These are phyloP conservation scores for Leishmania mexicana DNA, from an alignment of 208 protist species.

Conservation along the genomic window DNA sequence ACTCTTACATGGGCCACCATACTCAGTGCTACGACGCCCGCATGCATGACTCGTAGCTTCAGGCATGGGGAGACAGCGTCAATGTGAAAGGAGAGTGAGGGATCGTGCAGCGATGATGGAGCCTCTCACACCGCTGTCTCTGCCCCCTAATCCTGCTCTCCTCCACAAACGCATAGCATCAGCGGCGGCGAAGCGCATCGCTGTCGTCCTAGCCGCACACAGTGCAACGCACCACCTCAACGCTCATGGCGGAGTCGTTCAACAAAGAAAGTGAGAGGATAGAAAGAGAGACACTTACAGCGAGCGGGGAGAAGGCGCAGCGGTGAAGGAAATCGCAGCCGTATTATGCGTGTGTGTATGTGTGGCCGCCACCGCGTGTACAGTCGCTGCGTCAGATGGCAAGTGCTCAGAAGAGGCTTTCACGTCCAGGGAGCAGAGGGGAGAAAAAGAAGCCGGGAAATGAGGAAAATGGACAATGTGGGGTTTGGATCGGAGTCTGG, in stretches of 20 bases:
- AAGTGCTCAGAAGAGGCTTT: not conserved
- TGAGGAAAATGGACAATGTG: not conserved
- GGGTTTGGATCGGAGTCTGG: not conserved
- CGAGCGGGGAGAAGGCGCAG: not conserved
- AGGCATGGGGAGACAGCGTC: slow-evolving; percentile 19
- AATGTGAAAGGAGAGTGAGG: not conserved
- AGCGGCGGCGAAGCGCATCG: not conserved
- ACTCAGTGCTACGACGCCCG: slow-evolving; percentile 26
- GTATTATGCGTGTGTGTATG: not conserved
- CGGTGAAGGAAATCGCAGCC: not conserved
- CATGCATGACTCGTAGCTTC: not conserved
- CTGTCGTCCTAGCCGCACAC: slow-evolving; percentile 22
- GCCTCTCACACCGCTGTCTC: slow-evolving; percentile 7
- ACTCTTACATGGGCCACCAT: slow-evolving; percentile 30
- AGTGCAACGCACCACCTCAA: not conserved
- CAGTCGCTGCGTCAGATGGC: not conserved
- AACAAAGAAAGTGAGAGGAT: not conserved
- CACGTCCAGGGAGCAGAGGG: not conserved
- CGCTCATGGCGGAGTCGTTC: not conserved
- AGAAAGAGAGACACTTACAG: not conserved
- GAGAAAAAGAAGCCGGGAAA: not conserved
- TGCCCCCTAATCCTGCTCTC: slow-evolving; percentile 12
- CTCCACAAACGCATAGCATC: not conserved
- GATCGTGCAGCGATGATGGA: not conserved
- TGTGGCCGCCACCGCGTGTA: not conserved